Base-by-base conservation (phyloP, 768 basidiomycete species). In the Amanita muscaria region DNA sequence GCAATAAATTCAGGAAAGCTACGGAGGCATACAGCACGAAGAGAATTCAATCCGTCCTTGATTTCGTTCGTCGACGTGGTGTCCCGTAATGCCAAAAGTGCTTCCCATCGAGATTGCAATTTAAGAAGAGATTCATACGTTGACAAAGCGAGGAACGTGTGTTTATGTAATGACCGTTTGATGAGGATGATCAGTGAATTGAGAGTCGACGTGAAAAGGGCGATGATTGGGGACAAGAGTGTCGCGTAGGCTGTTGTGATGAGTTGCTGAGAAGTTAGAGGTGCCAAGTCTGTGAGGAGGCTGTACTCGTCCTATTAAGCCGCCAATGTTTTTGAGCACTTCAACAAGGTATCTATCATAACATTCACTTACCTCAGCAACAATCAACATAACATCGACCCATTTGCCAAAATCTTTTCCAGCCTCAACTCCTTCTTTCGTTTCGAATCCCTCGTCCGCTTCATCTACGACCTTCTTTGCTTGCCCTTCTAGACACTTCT, bases 1-100 rank as follows among this genome's bases (percentile, higher is more conserved):
- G 79, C 85, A 36, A 91, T 58, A 51, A 86, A 83, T 54, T 91
- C 88, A 0, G 88, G 88, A 59, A 90, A 91, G 41, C 83, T 88
- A 35, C 88, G 69, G 47, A 90, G 60, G 54, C 86, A 88, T 1
- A 88, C 68, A 1, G 72, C 76, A 11, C 83, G 67, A 8, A 91
- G 64, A 4, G 73, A 64, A 40, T 77, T 75, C 5, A 86, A 53
- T 0, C 78, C 80, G 7, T 90, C 88, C 53, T 77, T 81, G 36
- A 86, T 60, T 52, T 87, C 87, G 51, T 88, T 88, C 19, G 65
- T 64, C 22, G 73, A 56, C 24, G 73, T 56, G 18, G 72, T 56
- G 18, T 73, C 68, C 43, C 80, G 72, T 10, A 71, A 67, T 2
- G 65, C 62, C 48, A 87, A 68, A 11, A 87, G 54, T 2, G 72